Conservation (phyloP, 441 rosid species). For the Aleurites moluccanus region DNA sequence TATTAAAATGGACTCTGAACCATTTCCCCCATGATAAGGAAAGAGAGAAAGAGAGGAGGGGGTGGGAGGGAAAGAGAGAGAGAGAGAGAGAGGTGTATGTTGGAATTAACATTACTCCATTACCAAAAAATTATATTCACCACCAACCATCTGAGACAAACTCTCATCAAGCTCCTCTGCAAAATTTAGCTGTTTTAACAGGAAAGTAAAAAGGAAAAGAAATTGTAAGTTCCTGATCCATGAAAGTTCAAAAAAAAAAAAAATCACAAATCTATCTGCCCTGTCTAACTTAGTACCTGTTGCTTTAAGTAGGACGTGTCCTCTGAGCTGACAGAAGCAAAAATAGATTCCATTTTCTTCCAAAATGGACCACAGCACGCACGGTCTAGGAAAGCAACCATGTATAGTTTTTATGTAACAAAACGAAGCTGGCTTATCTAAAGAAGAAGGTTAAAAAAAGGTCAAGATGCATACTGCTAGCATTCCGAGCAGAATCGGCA, state of each 20-base stretch:
- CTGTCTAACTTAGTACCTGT: conserved; percentile 53
- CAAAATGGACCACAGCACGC: conserved; percentile 77
- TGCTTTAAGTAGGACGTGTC: conserved; percentile 69
- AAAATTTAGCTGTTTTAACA: conserved; percentile 57
- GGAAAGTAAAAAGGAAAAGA: conserved; percentile 19
- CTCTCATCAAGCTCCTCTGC: conserved; percentile 68
- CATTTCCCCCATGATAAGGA: not conserved
- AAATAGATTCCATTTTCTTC: conserved; percentile 84
- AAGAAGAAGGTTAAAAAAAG: conserved; percentile 11
- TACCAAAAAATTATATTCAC: conserved; percentile 55
- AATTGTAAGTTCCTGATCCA: conserved; percentile 16
- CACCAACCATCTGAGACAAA: conserved; percentile 53
- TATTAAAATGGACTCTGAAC: not conserved
- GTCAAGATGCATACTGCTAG: conserved; percentile 54
- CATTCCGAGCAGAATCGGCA: conserved; percentile 73
- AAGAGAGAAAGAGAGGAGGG: not conserved
- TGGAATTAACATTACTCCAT: conserved; percentile 19
- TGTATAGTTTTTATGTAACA: not conserved
- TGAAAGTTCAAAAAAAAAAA: not conserved
- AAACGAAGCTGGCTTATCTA: not conserved
- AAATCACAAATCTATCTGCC: conserved; percentile 17
- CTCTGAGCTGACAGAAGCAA: conserved; percentile 57
- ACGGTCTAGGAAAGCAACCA: conserved; percentile 48
- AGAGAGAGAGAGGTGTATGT: conserved; percentile 7
- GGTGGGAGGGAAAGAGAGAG: not conserved